phyloP scores from a whole-genome alignment of 305 asterid species.

The Fraxinus nigra region DNA sequence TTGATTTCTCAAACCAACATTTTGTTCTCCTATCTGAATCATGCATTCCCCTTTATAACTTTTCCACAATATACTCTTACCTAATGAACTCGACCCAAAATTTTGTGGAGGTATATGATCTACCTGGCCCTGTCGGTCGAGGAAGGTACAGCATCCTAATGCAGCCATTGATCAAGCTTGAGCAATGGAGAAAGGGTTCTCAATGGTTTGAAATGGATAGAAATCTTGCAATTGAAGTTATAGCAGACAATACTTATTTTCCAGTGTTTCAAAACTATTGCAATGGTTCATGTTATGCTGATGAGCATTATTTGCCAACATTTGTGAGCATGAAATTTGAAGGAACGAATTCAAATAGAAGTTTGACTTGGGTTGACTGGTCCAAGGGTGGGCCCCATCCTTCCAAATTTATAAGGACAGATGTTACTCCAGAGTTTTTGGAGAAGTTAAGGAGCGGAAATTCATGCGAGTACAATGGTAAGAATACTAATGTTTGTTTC shows the following conservation, averaged over 20 bases:
- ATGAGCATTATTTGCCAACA: constrained; percentile 83
- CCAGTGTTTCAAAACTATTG: constrained; percentile 44
- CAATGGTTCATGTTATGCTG: constrained; percentile 54
- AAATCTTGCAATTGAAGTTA: constrained; percentile 51
- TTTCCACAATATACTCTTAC: constrained; percentile 66
- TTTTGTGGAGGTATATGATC: constrained; percentile 59
- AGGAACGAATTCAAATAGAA: constrained; percentile 43
- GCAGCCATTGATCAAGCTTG: constrained; percentile 46
- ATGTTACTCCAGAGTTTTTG: constrained; percentile 42
- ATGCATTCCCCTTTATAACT: constrained; percentile 80
- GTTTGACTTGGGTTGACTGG: constrained; percentile 83
- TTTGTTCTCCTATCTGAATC: constrained; percentile 84
- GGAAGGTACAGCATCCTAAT: constrained; percentile 57
- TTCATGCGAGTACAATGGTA: constrained; percentile 63
- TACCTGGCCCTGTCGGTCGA: constrained; percentile 50
- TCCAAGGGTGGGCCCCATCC: constrained; percentile 84
- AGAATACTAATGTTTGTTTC: constrained; percentile 42
- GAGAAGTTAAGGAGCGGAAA: constrained; percentile 48
- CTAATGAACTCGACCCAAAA: constrained; percentile 48
- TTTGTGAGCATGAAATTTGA: constrained; percentile 47
- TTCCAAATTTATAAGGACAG: constrained; percentile 36
- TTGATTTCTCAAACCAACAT: constrained; percentile 71
- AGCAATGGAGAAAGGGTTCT: constrained; percentile 80
- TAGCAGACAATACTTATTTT: constrained; percentile 49
- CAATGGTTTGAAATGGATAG: constrained; percentile 80